These are phyloP conservation scores for Lachancea fermentati DNA, from an alignment of 805 yeast genomes.

Conservation along the genomic window DNA sequence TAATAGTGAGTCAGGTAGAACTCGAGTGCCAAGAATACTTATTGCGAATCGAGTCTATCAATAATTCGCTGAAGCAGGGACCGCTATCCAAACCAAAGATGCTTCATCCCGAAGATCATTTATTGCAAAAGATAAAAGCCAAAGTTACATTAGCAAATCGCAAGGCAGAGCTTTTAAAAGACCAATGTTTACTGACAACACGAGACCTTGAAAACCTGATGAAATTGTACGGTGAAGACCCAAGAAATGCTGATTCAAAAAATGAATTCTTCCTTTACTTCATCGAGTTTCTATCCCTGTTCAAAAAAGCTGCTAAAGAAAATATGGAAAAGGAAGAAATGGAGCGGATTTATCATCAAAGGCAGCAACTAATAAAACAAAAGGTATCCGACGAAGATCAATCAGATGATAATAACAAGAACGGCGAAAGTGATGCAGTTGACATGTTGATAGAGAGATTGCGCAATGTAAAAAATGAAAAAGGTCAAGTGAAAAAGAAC, in stretches of 20 bases:
- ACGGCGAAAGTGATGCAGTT: conserved; percentile 18
- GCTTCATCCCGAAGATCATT: conserved; percentile 62
- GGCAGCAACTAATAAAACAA: conserved; percentile 45
- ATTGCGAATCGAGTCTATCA: conserved; percentile 45
- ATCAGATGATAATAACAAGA: conserved; percentile 1
- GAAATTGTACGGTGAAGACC: conserved; percentile 70
- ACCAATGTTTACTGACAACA: conserved; percentile 46
- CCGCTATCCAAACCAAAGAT: conserved; percentile 55
- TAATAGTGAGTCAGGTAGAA: conserved; percentile 57
- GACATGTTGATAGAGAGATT: conserved; percentile 23
- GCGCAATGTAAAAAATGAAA: conserved; percentile 21
- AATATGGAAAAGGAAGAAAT: conserved; percentile 66
- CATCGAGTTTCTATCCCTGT: conserved; percentile 52
- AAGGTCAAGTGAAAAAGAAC: not conserved
- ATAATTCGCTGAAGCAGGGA: conserved; percentile 53
- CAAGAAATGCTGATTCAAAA: conserved; percentile 44
- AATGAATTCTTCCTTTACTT: conserved; percentile 60
- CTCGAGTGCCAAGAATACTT: conserved; percentile 53
- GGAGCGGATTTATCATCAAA: conserved; percentile 54
- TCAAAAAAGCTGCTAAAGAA: conserved; percentile 58
- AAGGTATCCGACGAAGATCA: conserved; percentile 2
- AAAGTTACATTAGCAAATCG: conserved; percentile 50
- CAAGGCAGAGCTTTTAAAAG: conserved; percentile 44
- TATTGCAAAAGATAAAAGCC: conserved; percentile 49
- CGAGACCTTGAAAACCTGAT: conserved; percentile 52